Conservation (phyloP, 2,329 filamentous ascomycete genomes). For the Cladorrhinum sp. region DNA sequence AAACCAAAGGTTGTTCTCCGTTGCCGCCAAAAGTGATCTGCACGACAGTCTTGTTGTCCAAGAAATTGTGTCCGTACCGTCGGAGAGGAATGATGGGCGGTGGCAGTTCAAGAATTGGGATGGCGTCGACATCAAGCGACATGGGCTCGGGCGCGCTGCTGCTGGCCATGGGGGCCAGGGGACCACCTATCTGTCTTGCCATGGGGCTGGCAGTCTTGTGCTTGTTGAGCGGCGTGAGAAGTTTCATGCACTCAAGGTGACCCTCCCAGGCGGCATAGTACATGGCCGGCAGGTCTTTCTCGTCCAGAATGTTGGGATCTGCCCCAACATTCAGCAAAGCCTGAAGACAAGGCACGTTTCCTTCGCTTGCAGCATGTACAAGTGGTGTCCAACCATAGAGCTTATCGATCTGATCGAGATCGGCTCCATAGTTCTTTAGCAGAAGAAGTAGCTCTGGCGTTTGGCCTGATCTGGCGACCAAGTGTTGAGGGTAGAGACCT, state of each 20-base stretch:
- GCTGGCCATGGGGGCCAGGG: constrained; percentile 43
- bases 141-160: constrained; percentile 56
- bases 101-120: constrained; percentile 85
- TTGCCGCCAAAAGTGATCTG: constrained; percentile 84
- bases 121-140: constrained; percentile 77
- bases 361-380: constrained; percentile 94
- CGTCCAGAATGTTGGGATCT: constrained; percentile 76
- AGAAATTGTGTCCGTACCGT: constrained; percentile 95
- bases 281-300: constrained; percentile 90
- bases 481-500: constrained; percentile 93
- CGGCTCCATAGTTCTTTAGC: constrained; percentile 79
- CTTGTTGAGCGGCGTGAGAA: constrained; percentile 64
- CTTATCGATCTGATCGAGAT: constrained; percentile 90
- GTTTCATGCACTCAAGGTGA: constrained; percentile 87
- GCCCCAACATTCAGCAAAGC: constrained; percentile 77
- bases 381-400: constrained; percentile 96
- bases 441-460: constrained; percentile 75
- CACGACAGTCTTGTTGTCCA: constrained; percentile 95
- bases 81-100: constrained; percentile 94
- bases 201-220: constrained; percentile 43
- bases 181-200: constrained; percentile 36
- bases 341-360: constrained; percentile 83
- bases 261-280: constrained; percentile 99
- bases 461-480: constrained; percentile 86
- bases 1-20: constrained; percentile 74